Conservation (phyloP, 2,329 filamentous ascomycete species). For the Graphilbum sp. region DNA sequence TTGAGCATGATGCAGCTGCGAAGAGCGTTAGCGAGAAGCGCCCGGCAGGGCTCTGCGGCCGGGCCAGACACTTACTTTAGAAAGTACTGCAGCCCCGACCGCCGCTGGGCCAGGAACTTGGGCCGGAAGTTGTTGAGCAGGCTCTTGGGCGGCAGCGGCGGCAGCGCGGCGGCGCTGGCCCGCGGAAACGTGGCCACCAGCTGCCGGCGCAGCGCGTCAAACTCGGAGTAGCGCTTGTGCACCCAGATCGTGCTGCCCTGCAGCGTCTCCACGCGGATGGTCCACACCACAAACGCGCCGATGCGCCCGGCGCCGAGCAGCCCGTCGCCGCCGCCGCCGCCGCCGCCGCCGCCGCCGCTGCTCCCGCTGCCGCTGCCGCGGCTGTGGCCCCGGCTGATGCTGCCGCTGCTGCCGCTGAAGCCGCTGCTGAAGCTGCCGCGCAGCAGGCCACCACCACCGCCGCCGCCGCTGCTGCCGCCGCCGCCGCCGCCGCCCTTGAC, state of each 20-base stretch:
- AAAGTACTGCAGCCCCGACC: conserved; percentile 77
- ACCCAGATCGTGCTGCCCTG: conserved; percentile 46
- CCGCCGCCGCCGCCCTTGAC: conserved; percentile 31
- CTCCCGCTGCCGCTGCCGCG: neutral
- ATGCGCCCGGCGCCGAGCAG: conserved; percentile 24
- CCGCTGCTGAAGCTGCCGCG: conserved; percentile 21
- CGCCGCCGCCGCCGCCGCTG: conserved; percentile 7
- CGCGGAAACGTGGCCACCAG: conserved; percentile 70
- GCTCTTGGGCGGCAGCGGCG: conserved; percentile 81
- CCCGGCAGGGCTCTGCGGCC: no score
- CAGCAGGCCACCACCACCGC: neutral
- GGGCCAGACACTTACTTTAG: conserved; percentile 70
- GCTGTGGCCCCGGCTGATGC: neutral
- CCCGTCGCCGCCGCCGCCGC: neutral
- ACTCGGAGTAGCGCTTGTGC: conserved; percentile 76
- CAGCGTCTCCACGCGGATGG: conserved; percentile 72
- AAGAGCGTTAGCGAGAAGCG: no score
- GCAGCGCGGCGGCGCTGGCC: conserved; percentile 62
- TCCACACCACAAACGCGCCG: conserved; percentile 94
- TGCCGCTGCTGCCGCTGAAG: conserved; percentile 8
- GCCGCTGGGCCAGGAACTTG: conserved; percentile 70
- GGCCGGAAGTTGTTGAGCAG: conserved; percentile 73
- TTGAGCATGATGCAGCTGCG: conserved; percentile 83
- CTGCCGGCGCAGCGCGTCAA: conserved; percentile 62
- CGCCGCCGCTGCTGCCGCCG: conserved; percentile 8